Percentiles rank a stretch among this genome's conserved stretches.
These are phyloP conservation scores for Malus orientalis DNA, from an alignment of 306 rosid genomes.

Conservation along the genomic window DNA sequence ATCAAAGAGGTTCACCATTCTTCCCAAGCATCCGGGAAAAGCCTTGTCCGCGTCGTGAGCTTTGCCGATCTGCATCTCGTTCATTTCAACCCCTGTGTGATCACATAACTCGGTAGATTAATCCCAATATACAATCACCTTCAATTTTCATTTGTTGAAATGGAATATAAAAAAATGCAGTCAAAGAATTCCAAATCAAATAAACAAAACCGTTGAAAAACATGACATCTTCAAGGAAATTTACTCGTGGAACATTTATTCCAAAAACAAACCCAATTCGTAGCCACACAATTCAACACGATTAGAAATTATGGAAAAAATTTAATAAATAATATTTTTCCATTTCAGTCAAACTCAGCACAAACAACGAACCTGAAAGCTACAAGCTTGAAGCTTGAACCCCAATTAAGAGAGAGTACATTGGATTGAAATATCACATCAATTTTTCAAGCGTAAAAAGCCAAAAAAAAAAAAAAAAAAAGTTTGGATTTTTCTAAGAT, in stretches of 20 bases:
- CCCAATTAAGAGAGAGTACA: slow-evolving; percentile 10
- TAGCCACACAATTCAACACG: neutral
- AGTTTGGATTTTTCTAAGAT: neutral
- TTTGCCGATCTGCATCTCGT: slow-evolving; percentile 42
- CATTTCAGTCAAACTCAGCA: slow-evolving; percentile 1
- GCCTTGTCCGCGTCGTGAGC: slow-evolving; percentile 54
- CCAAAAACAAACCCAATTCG: neutral
- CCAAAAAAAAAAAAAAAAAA: neutral
- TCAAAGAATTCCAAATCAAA: neutral
- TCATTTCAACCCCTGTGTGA: slow-evolving; percentile 52
- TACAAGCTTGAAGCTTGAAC: slow-evolving; percentile 4
- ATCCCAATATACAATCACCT: slow-evolving; percentile 4
- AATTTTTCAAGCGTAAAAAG: slow-evolving; percentile 16
- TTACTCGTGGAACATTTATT: no score
- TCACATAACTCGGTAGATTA: slow-evolving; percentile 1
- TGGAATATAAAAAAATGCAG: neutral
- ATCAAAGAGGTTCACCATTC: slow-evolving; percentile 92
- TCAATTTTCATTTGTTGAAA: neutral
- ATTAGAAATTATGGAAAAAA: neutral
- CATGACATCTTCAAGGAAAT: neutral
- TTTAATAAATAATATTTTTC: no score
- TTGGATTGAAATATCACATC: slow-evolving; percentile 27
- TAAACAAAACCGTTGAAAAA: neutral
- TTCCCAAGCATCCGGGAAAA: slow-evolving; percentile 89
- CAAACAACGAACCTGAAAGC: neutral